These are phyloP conservation scores for Candida albicans DNA, from an alignment of 1,139 yeast genomes.

Conservation along the genomic window DNA sequence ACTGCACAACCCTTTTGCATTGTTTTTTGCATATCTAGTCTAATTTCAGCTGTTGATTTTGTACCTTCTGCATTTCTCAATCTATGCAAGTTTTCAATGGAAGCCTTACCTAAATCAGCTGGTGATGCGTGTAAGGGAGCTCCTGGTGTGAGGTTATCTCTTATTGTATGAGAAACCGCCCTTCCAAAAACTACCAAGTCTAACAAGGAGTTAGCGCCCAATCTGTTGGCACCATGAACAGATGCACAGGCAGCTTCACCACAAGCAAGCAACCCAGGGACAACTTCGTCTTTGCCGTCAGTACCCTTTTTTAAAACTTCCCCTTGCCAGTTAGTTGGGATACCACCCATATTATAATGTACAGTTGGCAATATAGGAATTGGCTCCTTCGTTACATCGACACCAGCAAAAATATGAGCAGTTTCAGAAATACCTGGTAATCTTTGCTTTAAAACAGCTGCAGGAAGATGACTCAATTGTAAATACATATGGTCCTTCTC, in stretches of 20 bases:
- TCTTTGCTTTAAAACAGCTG: slow-evolving; percentile 88
- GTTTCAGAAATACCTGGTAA: slow-evolving; percentile 99
- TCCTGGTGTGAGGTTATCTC: slow-evolving; percentile 83
- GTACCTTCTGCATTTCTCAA: slow-evolving; percentile 84
- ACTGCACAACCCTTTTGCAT: slow-evolving; percentile 98
- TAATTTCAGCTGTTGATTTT: slow-evolving; percentile 79
- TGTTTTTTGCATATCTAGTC: slow-evolving; percentile 88
- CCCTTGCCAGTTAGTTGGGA: slow-evolving; percentile 97
- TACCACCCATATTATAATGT: slow-evolving; percentile 99
- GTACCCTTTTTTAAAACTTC: slow-evolving; percentile 83
- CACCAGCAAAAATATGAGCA: slow-evolving; percentile 97
- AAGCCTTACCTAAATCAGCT: slow-evolving; percentile 82
- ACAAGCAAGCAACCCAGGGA: slow-evolving; percentile 94
- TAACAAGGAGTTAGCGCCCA: slow-evolving; percentile 95
- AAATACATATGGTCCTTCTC: slow-evolving; percentile 90
- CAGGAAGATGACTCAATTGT: slow-evolving; percentile 92
- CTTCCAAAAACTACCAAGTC: slow-evolving; percentile 98
- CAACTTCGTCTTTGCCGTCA: slow-evolving; percentile 85
- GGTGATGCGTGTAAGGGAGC: slow-evolving; percentile 75
- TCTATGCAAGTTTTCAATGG: slow-evolving; percentile 86
- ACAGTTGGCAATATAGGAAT: slow-evolving; percentile 98
- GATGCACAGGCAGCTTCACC: slow-evolving; percentile 99
- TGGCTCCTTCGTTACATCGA: slow-evolving; percentile 98
- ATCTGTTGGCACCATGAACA: slow-evolving; percentile 98
- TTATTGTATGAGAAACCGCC: slow-evolving; percentile 92